Evolutionary conservation across 2,329 filamentous ascomycete genomes (phyloP), one percentile per base, ranked within the genome.

Genomic region (Fusarium zealandicum): DNA sequence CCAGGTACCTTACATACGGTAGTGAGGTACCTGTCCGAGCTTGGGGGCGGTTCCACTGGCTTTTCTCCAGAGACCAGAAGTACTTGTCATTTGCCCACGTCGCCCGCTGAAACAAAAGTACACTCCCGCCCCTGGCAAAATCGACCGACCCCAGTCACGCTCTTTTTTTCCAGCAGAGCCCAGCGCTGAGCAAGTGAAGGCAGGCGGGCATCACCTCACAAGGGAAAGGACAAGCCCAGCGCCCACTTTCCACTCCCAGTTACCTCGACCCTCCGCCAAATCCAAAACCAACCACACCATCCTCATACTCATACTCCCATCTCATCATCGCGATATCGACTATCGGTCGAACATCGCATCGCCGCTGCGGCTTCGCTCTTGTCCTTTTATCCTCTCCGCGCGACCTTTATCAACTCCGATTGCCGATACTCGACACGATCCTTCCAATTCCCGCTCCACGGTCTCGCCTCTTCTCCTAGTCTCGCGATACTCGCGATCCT

Each of bases 161-260:
- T 50, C 59, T 60, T 51, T 59, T 59, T 61, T 59, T 61, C 57
- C 55, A 46, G 44, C 58, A 39, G 40, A 51, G 43, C 32, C 51
- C 46, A 40, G 36, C 30, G 32, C 30, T 31, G 36, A 48, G 55
- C 52, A 49, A 46, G 20, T 30, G 22, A 48, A 22, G 44, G 56
- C 59, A 54, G 55, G 49, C 48, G 54, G 38, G 45, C 54, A 43
- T 61, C 57, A 53, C 57, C 57, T 61, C 42, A 61, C 52, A 28
- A 25, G n/a, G 37, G 47, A 62, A 62, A 58, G 54, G 54, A 59
- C 54, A 61, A 61, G 55, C 59, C 54, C 59, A 46, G 55, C 59
- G 55, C 59, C 59, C 59, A 61, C 59, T 62, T 63, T 63, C 59
- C 59, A 63, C 59, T 62, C 59, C 59, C 59, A 62, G 59, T 62